Base-by-base conservation (phyloP, 202 grass and related monocot species). In the Zizania palustris region DNA sequence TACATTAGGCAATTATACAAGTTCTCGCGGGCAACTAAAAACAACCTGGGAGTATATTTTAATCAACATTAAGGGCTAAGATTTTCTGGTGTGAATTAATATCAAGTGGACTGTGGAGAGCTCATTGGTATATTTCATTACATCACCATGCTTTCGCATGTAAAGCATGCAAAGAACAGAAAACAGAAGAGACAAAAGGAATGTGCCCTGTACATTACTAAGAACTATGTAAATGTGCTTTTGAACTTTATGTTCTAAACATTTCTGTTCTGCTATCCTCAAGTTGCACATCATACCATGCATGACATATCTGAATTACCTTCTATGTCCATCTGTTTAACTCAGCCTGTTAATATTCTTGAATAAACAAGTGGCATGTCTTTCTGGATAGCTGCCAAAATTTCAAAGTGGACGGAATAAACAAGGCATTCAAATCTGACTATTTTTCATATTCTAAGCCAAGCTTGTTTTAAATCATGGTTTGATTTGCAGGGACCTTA, bases 291-390 rank as follows among this genome's bases (percentile, higher is more conserved):
- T 15, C 1, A 5, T 60, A 74, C 62, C 45, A 55, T 43, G 51
- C 51, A 51, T 50, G 13, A 0, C 13, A 60, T 62, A 54, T 62
- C 73, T 70, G 20, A 63, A 70, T 37, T 39, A 77, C 40, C n/a
- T 2, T 48, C 14, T 75, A 16, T 12, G 16, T 7, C 9, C 48
- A 36, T 64, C 49, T 49, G 38, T 3, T 75, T 49, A 44, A 76
- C 15, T 63, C 33, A 16, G 13, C 14, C 3, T 49, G 7, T 38
- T 2, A 34, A 42, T 45, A 65, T 40, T 58, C 18, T 79, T 59
- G 15, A 14, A 6, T 21, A 48, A 58, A 60, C 42, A 79, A 49
- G 7, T 50, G 11, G 9, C 43, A 42, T 65, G 45, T 13, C 9
- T 35, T 48, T 13, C 42, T 6, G n/a, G 20, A 14, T 15, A 43